A percentile compares a stretch with the other conserved stretches of the same genome.
phyloP scores from a whole-genome alignment of 768 basidiomycete genomes.

The Lactarius evosmus region DNA sequence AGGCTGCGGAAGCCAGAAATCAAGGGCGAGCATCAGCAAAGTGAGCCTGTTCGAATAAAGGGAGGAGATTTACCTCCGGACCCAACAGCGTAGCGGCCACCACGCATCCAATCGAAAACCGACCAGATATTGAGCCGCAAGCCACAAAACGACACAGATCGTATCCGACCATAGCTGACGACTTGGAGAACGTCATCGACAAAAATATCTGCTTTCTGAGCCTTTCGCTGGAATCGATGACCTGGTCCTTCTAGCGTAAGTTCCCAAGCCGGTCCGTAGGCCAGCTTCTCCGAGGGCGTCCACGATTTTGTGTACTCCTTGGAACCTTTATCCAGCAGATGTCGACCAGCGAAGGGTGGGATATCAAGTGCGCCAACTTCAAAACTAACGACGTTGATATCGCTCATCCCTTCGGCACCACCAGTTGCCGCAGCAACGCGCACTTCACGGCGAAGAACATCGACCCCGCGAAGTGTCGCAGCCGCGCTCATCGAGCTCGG shows the following conservation, averaged over 20 bases:
- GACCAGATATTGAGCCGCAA: conserved; percentile 47
- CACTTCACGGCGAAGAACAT: conserved; percentile 74
- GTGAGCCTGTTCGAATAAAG: not conserved
- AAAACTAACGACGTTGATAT: conserved; percentile 64
- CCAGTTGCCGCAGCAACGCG: conserved; percentile 53
- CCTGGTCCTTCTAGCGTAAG: conserved; percentile 42
- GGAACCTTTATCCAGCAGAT: conserved; percentile 36
- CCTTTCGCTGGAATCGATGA: conserved; percentile 47
- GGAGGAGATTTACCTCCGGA: conserved; percentile 61
- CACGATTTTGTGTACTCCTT: conserved; percentile 58
- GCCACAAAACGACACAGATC: conserved; percentile 43
- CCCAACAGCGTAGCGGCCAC: conserved; percentile 69
- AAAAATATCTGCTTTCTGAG: conserved; percentile 55
- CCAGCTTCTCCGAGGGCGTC: conserved; percentile 68
- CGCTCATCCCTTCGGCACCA: conserved; percentile 55
- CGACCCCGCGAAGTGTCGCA: conserved; percentile 64
- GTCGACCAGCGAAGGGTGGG: conserved; percentile 29
- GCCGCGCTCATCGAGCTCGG: conserved; percentile 76
- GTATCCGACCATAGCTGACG: conserved; percentile 53
- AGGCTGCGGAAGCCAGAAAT: conserved; percentile 44
- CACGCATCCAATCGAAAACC: conserved; percentile 55
- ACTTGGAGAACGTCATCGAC: conserved; percentile 56
- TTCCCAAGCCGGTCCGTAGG: conserved; percentile 69
- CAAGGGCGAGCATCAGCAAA: conserved; percentile 14
- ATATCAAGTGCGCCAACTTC: conserved; percentile 63